Evolutionary conservation across 2,329 filamentous ascomycete species (phyloP).

Genomic region (Claviceps pazoutovae): DNA sequence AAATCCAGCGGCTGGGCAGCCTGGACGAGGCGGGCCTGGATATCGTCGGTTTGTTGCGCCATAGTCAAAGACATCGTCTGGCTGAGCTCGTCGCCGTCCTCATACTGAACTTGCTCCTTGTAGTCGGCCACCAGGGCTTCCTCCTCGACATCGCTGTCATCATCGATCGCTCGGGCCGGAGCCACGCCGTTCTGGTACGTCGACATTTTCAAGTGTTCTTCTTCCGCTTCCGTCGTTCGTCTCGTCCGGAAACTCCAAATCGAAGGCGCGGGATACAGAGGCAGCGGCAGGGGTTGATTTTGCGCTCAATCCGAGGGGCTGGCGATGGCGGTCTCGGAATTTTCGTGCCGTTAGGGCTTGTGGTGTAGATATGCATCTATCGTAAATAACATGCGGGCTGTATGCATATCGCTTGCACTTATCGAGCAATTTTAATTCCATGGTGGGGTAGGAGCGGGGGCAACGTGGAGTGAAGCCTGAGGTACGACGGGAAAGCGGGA

Average conservation of each 20-base stretch:
- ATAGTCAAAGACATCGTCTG: constrained; percentile 55
- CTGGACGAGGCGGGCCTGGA: constrained; percentile 80
- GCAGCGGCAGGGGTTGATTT: constrained; percentile 15
- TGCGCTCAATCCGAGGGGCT: constrained; percentile 16
- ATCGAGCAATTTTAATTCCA: constrained; percentile 8
- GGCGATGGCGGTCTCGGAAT: constrained; percentile 14
- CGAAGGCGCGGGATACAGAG: constrained; percentile 11
- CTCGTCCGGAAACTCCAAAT: constrained; percentile 8
- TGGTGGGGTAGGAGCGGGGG: constrained; percentile 8
- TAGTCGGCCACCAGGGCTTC: constrained; percentile 93
- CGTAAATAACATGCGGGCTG: constrained; percentile 10
- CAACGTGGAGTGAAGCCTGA: background rate
- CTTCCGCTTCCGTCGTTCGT: constrained; percentile 16
- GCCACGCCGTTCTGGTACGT: constrained; percentile 47
- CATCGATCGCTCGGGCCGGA: constrained; percentile 47
- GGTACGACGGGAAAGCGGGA: background rate
- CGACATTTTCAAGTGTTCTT: constrained; percentile 35
- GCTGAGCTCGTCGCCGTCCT: constrained; percentile 72
- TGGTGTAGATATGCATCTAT: constrained; percentile 19
- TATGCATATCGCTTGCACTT: constrained; percentile 16
- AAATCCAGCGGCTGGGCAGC: constrained; percentile 94
- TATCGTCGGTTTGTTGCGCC: constrained; percentile 70
- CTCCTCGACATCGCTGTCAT: constrained; percentile 92
- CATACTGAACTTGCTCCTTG: constrained; percentile 88
- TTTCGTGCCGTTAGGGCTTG: constrained; percentile 27